Conservation (phyloP, 768 basidiomycete species). For the Auricularia sp. region DNA sequence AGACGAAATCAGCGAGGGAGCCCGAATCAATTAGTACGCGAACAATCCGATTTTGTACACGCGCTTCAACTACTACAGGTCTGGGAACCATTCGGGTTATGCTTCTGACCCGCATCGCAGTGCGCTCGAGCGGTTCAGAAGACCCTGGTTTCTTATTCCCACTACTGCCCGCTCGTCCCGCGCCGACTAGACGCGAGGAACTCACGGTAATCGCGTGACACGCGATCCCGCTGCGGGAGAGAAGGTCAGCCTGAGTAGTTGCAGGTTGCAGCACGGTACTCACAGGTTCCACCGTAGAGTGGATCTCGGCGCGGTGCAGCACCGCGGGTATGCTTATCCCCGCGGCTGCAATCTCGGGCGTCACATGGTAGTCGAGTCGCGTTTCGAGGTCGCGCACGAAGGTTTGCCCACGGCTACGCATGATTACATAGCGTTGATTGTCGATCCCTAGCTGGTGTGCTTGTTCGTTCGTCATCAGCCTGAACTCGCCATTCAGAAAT, state of each 20-base stretch:
- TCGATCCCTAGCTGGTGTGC: neutral
- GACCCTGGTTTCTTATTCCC: neutral
- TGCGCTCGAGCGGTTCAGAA: slow-evolving; percentile 4
- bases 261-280: neutral
- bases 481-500: neutral
- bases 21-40: slow-evolving; percentile 9
- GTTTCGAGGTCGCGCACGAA: neutral
- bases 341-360: neutral
- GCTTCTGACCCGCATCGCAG: slow-evolving; percentile 3
- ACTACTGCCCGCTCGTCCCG: neutral
- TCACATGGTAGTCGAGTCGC: neutral
- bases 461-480: neutral
- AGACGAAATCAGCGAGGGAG: slow-evolving; percentile 9
- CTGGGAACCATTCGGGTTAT: slow-evolving; percentile 4
- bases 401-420: neutral
- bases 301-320: neutral
- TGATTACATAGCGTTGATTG: neutral
- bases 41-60: neutral
- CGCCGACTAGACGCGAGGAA: neutral
- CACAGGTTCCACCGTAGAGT: neutral
- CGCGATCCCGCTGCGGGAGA: neutral
- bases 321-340: neutral
- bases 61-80: slow-evolving; percentile 3
- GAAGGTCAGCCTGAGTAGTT: neutral
- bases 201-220: neutral